Base-by-base conservation (phyloP, 768 basidiomycete genomes). In the Trametes gibbosa region DNA sequence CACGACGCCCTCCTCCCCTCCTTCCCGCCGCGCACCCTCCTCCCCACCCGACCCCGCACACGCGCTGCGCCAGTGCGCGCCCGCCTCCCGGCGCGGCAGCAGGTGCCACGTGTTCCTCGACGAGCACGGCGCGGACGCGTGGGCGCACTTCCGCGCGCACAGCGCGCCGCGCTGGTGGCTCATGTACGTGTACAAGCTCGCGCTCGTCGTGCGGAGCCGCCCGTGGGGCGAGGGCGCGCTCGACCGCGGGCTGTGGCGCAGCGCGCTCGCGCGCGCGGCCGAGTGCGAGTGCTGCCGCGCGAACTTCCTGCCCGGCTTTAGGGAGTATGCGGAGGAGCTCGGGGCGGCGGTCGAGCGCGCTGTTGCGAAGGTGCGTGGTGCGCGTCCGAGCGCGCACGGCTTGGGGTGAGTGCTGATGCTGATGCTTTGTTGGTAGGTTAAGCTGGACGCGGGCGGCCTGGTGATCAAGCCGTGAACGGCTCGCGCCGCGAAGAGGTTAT, bases 151-250 rank as follows among this genome's bases (percentile, higher is more conserved):
- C 45, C 53, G 53, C 25, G 49, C 50, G 41, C 37, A 56, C n/a
- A 57, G 47, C 58, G 45, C 54, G 27, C 53, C 58, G 39, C 54
- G 58, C 35, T 50, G 59, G 53, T 64, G 63, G 63, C 53, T 64
- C 39, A 48, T 47, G 53, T 61, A 64, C 57, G 39, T 58, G 14
- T 53, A 51, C 39, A 55, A 52, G 45, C 53, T 61, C 48, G 50
- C 53, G n/a, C 45, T 58, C 46, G 59, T 61, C 32, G 29, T 64
- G 34, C 56, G 56, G n/a, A 53, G 23, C 19, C 47, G 60, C 37
- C 63, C 63, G 50, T 52, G 56, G 41, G 53, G 40, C 21, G 45
- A 60, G 43, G 57, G 50, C 39, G 43, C 56, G 56, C 59, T 56
- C 47, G 57, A 64, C 57, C 49, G 52, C 21, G 53, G 27, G 41